Evolutionary conservation across 2,329 filamentous ascomycete species (phyloP).

Genomic region (Trichophyton rubrum): DNA sequence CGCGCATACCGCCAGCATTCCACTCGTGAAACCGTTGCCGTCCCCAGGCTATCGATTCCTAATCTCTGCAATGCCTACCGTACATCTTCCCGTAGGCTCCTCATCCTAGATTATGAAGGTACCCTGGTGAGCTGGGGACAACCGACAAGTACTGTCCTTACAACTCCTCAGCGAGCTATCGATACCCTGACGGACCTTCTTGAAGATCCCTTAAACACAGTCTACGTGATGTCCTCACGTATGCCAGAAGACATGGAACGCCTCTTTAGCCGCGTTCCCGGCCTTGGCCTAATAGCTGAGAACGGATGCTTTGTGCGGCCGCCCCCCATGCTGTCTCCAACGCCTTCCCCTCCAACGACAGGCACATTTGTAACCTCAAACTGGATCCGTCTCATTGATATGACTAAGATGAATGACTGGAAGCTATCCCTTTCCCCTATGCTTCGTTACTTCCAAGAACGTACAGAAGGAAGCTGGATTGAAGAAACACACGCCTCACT

Average conservation of each 20-base stretch:
- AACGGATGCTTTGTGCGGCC: slow-evolving; percentile 85
- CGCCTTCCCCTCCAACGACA: background rate
- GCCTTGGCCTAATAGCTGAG: slow-evolving; percentile 81
- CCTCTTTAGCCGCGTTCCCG: slow-evolving; percentile 70
- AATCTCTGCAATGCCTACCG: slow-evolving; percentile 55
- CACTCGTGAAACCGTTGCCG: slow-evolving; percentile 68
- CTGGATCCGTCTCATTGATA: slow-evolving; percentile 70
- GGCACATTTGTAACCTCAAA: slow-evolving; percentile 33
- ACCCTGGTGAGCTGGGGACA: slow-evolving; percentile 81
- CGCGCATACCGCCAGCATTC: slow-evolving; percentile 74
- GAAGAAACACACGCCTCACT: slow-evolving; percentile 87
- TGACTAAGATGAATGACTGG: slow-evolving; percentile 59
- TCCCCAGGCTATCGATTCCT: slow-evolving; percentile 67
- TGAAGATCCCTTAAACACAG: slow-evolving; percentile 64
- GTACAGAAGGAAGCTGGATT: slow-evolving; percentile 74
- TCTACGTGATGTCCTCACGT: slow-evolving; percentile 89
- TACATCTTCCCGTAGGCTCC: slow-evolving; percentile 55
- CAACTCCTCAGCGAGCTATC: slow-evolving; percentile 73
- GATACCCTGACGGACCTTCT: slow-evolving; percentile 72
- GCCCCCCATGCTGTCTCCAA: slow-evolving; percentile 33
- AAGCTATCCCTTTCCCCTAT: slow-evolving; percentile 73
- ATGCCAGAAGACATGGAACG: slow-evolving; percentile 78
- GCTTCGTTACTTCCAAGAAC: slow-evolving; percentile 77
- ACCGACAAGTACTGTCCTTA: slow-evolving; percentile 69
- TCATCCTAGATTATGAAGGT: slow-evolving; percentile 88